Evolutionary conservation across 805 yeast genomes (phyloP).

Genomic region (Suhomyces kilbournensis): DNA sequence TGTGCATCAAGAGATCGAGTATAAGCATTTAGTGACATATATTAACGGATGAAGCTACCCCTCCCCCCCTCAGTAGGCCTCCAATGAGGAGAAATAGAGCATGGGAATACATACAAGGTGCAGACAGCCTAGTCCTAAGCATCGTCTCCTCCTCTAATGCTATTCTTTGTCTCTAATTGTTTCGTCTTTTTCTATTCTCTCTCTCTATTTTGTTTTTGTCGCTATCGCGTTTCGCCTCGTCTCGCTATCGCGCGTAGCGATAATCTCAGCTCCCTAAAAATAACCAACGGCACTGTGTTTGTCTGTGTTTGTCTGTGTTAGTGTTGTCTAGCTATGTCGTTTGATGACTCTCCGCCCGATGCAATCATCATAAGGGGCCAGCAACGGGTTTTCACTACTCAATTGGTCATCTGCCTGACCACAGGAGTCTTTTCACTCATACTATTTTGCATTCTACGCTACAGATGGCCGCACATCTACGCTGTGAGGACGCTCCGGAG

Average conservation of each 20-base stretch:
- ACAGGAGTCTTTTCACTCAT: conserved; percentile 47
- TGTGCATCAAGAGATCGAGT: no score
- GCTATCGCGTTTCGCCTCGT: not conserved
- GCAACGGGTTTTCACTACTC: conserved; percentile 58
- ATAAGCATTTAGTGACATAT: no score
- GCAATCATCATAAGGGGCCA: conserved; percentile 43
- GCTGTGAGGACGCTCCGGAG: conserved; percentile 53
- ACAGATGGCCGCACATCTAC: conserved; percentile 55
- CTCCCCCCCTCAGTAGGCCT: no score
- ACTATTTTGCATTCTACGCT: conserved; percentile 49
- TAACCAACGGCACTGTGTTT: no score
- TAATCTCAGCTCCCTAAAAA: not conserved
- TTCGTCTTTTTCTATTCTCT: not conserved
- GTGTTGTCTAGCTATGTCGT: no score
- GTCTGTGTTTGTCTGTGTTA: no score
- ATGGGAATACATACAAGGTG: no score
- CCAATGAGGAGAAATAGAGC: no score
- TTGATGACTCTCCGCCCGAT: conserved; percentile 13
- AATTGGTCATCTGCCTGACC: conserved; percentile 46
- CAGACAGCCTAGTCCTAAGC: no score
- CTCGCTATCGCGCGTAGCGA: not conserved
- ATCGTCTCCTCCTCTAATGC: no score
- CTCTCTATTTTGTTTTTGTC: not conserved
- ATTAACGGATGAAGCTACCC: no score
- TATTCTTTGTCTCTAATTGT: no score